Base-by-base conservation (phyloP, 2,329 filamentous ascomycete species). In the Aspergillus sergii region DNA sequence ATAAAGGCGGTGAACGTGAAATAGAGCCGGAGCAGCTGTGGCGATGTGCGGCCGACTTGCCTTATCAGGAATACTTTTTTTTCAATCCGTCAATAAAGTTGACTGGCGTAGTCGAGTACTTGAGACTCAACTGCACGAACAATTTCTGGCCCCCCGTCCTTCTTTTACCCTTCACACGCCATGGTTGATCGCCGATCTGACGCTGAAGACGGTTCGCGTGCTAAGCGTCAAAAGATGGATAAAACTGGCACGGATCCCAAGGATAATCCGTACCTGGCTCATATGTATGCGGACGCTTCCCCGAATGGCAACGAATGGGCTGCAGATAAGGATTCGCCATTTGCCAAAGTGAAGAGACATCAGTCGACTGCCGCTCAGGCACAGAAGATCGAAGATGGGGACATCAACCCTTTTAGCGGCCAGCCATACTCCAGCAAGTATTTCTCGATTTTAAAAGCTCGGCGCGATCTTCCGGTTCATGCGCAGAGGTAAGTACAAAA, bases 221-320 rank as follows among this genome's bases (percentile, higher is more conserved):
- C 78, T 69, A 89, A 85, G 79, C 84, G 83, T 65, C 82, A 84
- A 72, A 86, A 86, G 75, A 83, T 82, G 68, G 75, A 79, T 57
- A 75, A 72, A 70, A 68, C 76, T 69, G 79, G 80, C 65, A 80
- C 77, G 67, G 84, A 87, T 73, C 85, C 86, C 59, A 80, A 81
- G 63, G 74, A 86, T 75, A 98, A 98, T 77, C 92, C 92, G 1
- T 98, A 99, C 82, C 88, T 99, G 66, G 92, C 93, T 61, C 95
- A 99, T 80, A 91, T 91, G 88, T 89, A 94, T 79, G 85, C 89
- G 66, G 81, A 85, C 65, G 76, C 81, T 78, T 69, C 78, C 68
- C 66, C 69, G 62, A 72, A 77, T 68, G 73, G 73, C 72, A 65
- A 67, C 53, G 63, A 64, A 60, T 64, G 65, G 68, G 60, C 62